phyloP scores from a whole-genome alignment of 177 flowering plant genomes.

The Tripterygium wilfordii region DNA sequence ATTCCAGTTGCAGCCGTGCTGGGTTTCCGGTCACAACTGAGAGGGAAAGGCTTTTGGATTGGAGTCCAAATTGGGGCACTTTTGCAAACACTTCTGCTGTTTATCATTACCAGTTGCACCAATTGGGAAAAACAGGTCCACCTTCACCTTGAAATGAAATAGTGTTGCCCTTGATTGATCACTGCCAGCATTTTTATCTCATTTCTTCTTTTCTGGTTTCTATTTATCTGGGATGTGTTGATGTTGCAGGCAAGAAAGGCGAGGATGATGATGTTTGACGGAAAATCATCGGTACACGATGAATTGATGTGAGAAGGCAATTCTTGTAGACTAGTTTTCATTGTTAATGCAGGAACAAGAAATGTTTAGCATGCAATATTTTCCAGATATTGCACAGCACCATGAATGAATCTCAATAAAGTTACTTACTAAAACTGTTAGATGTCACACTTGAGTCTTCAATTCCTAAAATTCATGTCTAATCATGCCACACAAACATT shows the following conservation, averaged over 20 bases:
- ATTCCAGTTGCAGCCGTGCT: conserved; percentile 7
- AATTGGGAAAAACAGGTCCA: conserved; percentile 67
- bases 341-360: too few relatives aligned
- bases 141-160: not conserved
- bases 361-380: too few relatives aligned
- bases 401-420: too few relatives aligned
- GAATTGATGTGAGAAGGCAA: too few relatives aligned
- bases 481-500: too few relatives aligned
- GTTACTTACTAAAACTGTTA: too few relatives aligned
- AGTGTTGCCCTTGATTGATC: not conserved
- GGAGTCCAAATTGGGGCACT: conserved; percentile 48
- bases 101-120: conserved; percentile 36
- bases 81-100: conserved; percentile 48
- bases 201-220: not conserved
- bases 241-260: conserved; percentile 34
- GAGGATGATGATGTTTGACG: conserved; percentile 37
- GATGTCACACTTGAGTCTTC: too few relatives aligned
- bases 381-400: too few relatives aligned
- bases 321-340: too few relatives aligned
- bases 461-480: too few relatives aligned
- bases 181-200: not conserved
- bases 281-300: conserved; percentile 12
- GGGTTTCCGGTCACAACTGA: conserved; percentile 26
- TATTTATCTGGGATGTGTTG: not conserved
- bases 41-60: conserved; percentile 75